A percentile compares a stretch with the other conserved stretches of the same genome.
Conservation (phyloP, 495 filamentous ascomycete species). For the Cudoniella acicularis region DNA sequence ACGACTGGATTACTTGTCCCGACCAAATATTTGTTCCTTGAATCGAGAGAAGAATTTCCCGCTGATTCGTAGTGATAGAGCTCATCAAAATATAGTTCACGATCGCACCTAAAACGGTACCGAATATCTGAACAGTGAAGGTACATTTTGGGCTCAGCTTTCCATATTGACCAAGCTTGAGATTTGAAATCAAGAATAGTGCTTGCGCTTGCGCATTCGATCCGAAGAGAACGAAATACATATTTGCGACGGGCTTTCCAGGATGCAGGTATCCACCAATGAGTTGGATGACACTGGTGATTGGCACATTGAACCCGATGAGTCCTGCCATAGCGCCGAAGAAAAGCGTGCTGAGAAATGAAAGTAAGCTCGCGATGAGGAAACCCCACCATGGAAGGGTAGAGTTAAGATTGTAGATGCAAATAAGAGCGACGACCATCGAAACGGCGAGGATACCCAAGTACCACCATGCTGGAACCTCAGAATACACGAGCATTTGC, state of each 20-base stretch:
- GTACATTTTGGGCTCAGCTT: constrained; percentile 36
- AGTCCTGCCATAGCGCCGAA: constrained; percentile 35
- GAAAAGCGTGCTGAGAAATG: constrained; percentile 31
- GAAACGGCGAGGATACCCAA: constrained; percentile 37
- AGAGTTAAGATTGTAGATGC: constrained; percentile 41
- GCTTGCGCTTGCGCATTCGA: constrained; percentile 39
- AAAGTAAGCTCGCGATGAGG: constrained; percentile 41
- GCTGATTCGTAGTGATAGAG: constrained; percentile 35
- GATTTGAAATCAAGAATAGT: constrained; percentile 28
- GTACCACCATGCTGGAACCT: constrained; percentile 56
- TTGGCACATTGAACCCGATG: constrained; percentile 33
- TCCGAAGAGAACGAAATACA: constrained; percentile 27
- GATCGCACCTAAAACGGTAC: constrained; percentile 40
- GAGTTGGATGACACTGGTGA: constrained; percentile 34
- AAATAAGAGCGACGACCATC: constrained; percentile 45
- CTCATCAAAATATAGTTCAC: constrained; percentile 47
- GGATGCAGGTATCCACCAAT: constrained; percentile 40
- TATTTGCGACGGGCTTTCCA: constrained; percentile 36
- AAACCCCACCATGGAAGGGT: constrained; percentile 55
- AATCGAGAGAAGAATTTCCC: constrained; percentile 31
- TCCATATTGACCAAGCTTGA: constrained; percentile 35
- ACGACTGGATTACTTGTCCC: constrained; percentile 39
- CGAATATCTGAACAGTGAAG: constrained; percentile 43
- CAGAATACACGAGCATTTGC: constrained; percentile 46
- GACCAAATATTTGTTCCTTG: constrained; percentile 45